Conservation (phyloP, 2,329 filamentous ascomycete genomes). For the Tolypocladium sp. region DNA sequence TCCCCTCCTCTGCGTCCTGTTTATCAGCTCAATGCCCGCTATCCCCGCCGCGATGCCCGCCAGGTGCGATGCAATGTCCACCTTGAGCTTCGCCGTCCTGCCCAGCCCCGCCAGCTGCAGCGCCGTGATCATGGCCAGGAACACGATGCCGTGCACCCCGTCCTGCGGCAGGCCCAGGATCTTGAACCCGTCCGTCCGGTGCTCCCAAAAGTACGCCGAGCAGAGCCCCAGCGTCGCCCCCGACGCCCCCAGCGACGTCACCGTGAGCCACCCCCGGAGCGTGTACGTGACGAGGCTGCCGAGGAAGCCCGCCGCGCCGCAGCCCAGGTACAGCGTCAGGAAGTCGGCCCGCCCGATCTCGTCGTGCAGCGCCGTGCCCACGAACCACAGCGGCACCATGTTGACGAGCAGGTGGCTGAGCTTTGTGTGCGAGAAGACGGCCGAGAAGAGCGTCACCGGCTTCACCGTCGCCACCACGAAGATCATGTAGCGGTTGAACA, state of each 20-base stretch:
- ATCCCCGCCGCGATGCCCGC: slow-evolving; percentile 40
- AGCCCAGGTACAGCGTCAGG: slow-evolving; percentile 54
- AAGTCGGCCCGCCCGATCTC: slow-evolving; percentile 62
- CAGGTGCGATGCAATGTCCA: slow-evolving; percentile 46
- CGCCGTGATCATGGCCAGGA: slow-evolving; percentile 41
- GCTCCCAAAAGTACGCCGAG: slow-evolving; percentile 52
- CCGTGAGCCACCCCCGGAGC: slow-evolving; percentile 32
- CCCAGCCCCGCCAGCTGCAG: slow-evolving; percentile 40
- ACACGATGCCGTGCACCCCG: slow-evolving; percentile 44
- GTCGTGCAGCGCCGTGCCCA: slow-evolving; percentile 60
- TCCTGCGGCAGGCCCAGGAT: slow-evolving; percentile 49
- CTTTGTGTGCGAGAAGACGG: slow-evolving; percentile 60
- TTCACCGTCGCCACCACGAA: slow-evolving; percentile 55
- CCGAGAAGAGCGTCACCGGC: slow-evolving; percentile 51
- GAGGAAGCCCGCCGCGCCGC: slow-evolving; percentile 49
- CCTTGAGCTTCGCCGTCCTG: slow-evolving; percentile 27
- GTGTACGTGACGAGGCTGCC: slow-evolving; percentile 44
- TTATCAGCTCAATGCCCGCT: slow-evolving; percentile 25
- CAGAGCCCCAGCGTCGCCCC: slow-evolving; percentile 53
- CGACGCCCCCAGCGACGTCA: slow-evolving; percentile 56
- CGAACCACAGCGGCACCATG: slow-evolving; percentile 54
- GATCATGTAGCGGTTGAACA: slow-evolving; percentile 62
- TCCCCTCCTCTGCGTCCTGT: slow-evolving; percentile 8
- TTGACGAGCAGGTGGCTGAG: slow-evolving; percentile 54
- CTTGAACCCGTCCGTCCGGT: slow-evolving; percentile 46